Base-by-base conservation (phyloP, 2,329 filamentous ascomycete genomes). In the Cordyceps fumosorosea region DNA sequence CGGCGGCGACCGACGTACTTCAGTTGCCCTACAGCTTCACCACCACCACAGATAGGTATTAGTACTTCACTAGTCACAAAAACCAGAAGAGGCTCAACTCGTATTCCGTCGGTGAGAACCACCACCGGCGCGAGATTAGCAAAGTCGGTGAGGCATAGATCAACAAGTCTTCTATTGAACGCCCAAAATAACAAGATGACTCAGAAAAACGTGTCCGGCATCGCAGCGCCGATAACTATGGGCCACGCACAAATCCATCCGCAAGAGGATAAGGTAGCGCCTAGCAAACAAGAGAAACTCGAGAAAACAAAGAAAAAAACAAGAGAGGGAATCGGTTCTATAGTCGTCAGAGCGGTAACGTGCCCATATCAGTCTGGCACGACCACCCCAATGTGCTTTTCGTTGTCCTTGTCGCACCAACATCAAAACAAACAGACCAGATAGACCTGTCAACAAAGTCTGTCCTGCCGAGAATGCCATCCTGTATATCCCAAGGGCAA, bases 401-500 rank as follows among this genome's bases (percentile, higher is more conserved):
- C 22, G 34, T 44, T 20, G 16, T 59, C 47, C 34, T 32, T 16
- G 29, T 29, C 34, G 56, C 56, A 42, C 45, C 18, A 42, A 40
- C 56, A 51, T 47, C 12, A 42, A 40, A 42, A 18, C 14, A 59
- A 52, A 2, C 37, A 32, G 8, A 32, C 29, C 6, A 52, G 42
- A 32, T 18, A 58, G 20, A 51, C 20, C 56, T 7, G 44, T 5
- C 45, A 58, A 42, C 3, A 29, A 29, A 29, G 29, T 29, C 32
- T 51, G 56, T 59, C 47, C 34, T 52, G 47, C 34, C 47, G 34
- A 52, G 47, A 42, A 34, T 42, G 56, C 24, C 56, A 29, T 52
- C 47, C 8, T 26, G 20, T 58, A 37, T 52, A 59, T 48, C 47
- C 47, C 56, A 59, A 59, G 56, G 20, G 47, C 32, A 40, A 51